Evolutionary conservation across 2,329 filamentous ascomycete species (phyloP).

Genomic region (Colletotrichum godetiae): DNA sequence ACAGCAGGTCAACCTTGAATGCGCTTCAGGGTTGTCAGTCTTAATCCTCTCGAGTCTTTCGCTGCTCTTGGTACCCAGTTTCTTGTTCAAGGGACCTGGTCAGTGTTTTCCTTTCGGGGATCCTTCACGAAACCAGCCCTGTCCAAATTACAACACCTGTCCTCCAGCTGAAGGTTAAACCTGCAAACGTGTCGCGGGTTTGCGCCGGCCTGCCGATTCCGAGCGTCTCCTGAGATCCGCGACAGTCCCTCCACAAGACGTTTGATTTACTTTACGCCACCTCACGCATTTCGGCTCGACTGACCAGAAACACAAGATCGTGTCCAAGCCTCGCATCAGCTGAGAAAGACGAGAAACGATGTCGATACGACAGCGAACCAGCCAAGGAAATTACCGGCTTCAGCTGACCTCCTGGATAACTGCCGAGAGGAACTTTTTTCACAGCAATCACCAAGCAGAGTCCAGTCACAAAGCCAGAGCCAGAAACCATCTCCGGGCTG

Average conservation of each 20-base stretch:
- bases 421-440: conserved; percentile 2
- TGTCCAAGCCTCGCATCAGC: conserved; percentile 8
- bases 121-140: conserved; percentile 11
- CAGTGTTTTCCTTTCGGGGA: neutral
- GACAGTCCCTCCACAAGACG: conserved; percentile 22
- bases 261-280: conserved; percentile 30
- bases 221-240: conserved; percentile 35
- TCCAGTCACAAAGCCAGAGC: neutral
- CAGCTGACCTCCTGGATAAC: neutral
- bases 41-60: neutral
- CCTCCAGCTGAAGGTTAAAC: conserved; percentile 22
- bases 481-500: conserved; percentile 21
- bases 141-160: conserved; percentile 17
- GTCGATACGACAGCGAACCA: neutral
- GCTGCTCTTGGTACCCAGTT: neutral
- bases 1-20: conserved; percentile 23
- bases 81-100: neutral
- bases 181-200: conserved; percentile 25
- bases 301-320: neutral
- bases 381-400: conserved; percentile 11
- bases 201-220: conserved; percentile 23
- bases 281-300: neutral
- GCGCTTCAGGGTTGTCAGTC: neutral
- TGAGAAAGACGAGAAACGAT: neutral
- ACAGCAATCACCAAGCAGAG: neutral